Conservation (phyloP, 177 flowering plant species). For the Telopea speciosissima region DNA sequence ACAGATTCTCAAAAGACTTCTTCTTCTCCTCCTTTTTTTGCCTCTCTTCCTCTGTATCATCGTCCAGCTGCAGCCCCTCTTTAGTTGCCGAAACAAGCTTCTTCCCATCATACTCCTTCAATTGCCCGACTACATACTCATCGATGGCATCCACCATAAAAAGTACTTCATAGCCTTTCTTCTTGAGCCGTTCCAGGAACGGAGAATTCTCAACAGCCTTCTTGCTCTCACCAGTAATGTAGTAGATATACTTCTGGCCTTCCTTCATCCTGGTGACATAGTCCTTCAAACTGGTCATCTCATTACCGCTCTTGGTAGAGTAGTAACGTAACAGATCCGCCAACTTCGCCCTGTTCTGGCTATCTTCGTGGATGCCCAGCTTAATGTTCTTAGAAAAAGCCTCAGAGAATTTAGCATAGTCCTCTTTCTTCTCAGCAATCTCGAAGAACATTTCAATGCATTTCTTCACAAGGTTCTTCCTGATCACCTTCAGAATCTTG, state of each 20-base stretch:
- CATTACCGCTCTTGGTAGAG: conserved; percentile 78
- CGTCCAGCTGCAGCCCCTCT: conserved; percentile 65
- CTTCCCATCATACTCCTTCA: conserved; percentile 74
- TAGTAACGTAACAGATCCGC: conserved; percentile 64
- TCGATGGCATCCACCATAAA: conserved; percentile 77
- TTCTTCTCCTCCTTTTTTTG: conserved; percentile 53
- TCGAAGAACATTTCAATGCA: conserved; percentile 71
- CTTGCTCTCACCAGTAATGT: conserved; percentile 72
- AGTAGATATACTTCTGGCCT: conserved; percentile 65
- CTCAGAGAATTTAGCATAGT: conserved; percentile 62
- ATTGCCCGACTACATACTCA: conserved; percentile 61
- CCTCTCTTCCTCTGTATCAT: conserved; percentile 63
- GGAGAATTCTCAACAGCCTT: conserved; percentile 78
- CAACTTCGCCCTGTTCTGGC: conserved; percentile 58
- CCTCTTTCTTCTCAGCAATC: conserved; percentile 68
- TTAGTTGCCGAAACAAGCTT: conserved; percentile 72
- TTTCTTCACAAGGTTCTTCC: conserved; percentile 74
- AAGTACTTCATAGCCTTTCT: conserved; percentile 67
- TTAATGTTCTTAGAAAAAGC: conserved; percentile 68
- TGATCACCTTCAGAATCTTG: conserved; percentile 70
- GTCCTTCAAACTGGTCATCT: conserved; percentile 66
- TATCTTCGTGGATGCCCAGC: conserved; percentile 65
- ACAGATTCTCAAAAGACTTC: conserved; percentile 56
- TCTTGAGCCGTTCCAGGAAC: conserved; percentile 63
- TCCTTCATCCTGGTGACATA: conserved; percentile 79